These are phyloP conservation scores for Penicillium sclerotigenum DNA, from an alignment of 2,329 filamentous ascomycete species.

Conservation along the genomic window DNA sequence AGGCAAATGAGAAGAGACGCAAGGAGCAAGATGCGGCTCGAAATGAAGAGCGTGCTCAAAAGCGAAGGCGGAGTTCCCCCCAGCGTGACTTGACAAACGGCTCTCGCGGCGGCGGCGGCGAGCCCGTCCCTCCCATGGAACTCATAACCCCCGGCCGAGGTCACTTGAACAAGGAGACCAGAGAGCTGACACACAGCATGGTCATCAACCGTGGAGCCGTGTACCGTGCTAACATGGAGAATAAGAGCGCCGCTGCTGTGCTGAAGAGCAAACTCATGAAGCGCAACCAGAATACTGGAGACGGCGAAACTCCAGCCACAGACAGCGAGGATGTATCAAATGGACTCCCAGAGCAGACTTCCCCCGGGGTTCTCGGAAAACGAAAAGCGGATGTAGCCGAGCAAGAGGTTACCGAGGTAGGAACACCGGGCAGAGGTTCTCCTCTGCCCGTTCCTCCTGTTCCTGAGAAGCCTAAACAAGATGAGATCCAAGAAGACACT, in stretches of 20 bases:
- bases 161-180: conserved; percentile 55
- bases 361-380: conserved; percentile 38
- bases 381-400: conserved; percentile 71
- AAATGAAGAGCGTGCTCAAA: conserved; percentile 44
- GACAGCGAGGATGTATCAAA: conserved; percentile 27
- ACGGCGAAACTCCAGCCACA: conserved; percentile 25
- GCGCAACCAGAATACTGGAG: conserved; percentile 23
- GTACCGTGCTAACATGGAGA: conserved; percentile 71
- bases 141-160: conserved; percentile 56
- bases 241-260: conserved; percentile 89
- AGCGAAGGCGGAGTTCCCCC: conserved; percentile 46
- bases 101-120: conserved; percentile 25
- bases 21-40: conserved; percentile 65
- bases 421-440: conserved; percentile 59
- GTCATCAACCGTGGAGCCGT: conserved; percentile 70
- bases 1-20: conserved; percentile 73
- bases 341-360: conserved; percentile 28
- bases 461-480: conserved; percentile 49
- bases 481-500: conserved; percentile 70
- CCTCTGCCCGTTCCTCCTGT: conserved; percentile 52
- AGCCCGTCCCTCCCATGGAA: conserved; percentile 49
- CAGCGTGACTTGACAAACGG: conserved; percentile 34
- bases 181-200: conserved; percentile 77
- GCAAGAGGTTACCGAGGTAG: conserved; percentile 52
- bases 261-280: conserved; percentile 74